Percentiles rank a stretch among this genome's conserved stretches.
These are phyloP conservation scores for Acer negundo DNA, from an alignment of 345 rosid genomes.

Conservation along the genomic window DNA sequence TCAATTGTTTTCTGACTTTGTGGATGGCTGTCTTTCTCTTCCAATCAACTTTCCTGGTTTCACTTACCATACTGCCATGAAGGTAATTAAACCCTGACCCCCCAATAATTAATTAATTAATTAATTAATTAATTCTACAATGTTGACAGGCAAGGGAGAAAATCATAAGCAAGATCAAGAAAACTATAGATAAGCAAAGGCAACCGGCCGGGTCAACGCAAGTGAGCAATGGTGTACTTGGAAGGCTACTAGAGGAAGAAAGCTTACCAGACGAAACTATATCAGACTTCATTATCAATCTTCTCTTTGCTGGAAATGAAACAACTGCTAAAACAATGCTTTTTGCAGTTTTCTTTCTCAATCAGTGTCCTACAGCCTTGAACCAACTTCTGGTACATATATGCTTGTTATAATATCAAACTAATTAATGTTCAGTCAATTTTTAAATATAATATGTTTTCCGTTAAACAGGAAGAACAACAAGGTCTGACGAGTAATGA, in stretches of 20 bases:
- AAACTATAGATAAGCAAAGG: slow-evolving; percentile 40
- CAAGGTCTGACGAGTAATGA: slow-evolving; percentile 32
- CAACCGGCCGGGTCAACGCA: slow-evolving; percentile 31
- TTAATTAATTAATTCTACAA: background rate
- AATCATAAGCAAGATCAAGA: slow-evolving; percentile 65
- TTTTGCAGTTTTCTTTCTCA: slow-evolving; percentile 76
- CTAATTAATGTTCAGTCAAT: too few species aligned
- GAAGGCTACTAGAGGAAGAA: slow-evolving; percentile 70
- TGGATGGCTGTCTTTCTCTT: slow-evolving; percentile 86
- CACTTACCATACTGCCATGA: slow-evolving; percentile 76
- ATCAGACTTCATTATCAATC: slow-evolving; percentile 81
- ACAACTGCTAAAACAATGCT: slow-evolving; percentile 89
- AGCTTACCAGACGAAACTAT: slow-evolving; percentile 62
- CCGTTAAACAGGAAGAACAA: slow-evolving; percentile 66
- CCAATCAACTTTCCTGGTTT: slow-evolving; percentile 79
- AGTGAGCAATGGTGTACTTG: slow-evolving; percentile 56
- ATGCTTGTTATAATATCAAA: too few species aligned
- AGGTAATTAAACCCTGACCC: too few species aligned
- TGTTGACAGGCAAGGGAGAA: slow-evolving; percentile 60
- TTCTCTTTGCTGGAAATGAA: slow-evolving; percentile 89
- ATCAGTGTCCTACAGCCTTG: slow-evolving; percentile 63
- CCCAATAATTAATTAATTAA: too few species aligned
- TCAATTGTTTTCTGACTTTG: slow-evolving; percentile 71
- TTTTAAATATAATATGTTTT: too few species aligned
- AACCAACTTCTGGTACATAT: slow-evolving; percentile 54